phyloP scores from a whole-genome alignment of 371 early-diverging fungal genomes.

The Apophysomyces trapeziformis region DNA sequence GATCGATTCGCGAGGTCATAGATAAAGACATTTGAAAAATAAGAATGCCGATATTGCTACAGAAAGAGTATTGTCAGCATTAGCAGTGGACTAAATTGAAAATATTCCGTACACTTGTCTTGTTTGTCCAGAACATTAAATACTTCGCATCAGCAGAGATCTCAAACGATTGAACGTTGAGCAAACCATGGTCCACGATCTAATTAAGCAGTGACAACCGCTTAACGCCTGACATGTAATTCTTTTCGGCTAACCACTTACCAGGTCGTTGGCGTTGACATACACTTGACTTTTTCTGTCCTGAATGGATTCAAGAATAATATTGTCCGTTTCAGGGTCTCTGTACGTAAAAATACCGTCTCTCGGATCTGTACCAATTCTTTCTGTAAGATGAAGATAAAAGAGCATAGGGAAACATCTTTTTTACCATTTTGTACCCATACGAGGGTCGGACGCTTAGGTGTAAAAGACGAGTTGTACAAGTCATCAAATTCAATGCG shows the following conservation, averaged over 20 bases:
- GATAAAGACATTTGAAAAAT: conserved; percentile 75
- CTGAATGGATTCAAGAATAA: conserved; percentile 47
- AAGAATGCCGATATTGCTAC: conserved; percentile 86
- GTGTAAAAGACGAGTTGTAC: conserved; percentile 53
- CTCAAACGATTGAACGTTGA: conserved; percentile 51
- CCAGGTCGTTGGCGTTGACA: conserved; percentile 38
- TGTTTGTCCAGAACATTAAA: conserved; percentile 70
- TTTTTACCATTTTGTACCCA: conserved; percentile 61
- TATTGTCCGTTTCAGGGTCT: conserved; percentile 44
- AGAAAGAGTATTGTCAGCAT: neutral
- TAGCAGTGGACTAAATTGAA: neutral
- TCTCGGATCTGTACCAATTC: conserved; percentile 22
- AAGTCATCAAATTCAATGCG: conserved; percentile 50
- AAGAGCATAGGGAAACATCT: too few relatives aligned
- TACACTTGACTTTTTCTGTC: conserved; percentile 33
- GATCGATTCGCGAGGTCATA: conserved; percentile 63
- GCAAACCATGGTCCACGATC: conserved; percentile 22
- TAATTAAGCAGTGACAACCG: conserved; percentile 12
- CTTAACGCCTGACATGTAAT: neutral
- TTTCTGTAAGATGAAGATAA: neutral
- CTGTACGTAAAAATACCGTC: conserved; percentile 59
- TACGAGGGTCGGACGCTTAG: conserved; percentile 40
- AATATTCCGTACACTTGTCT: conserved; percentile 53
- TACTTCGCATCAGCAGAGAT: conserved; percentile 82
- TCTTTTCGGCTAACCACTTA: conserved; percentile 22